Conservation (phyloP, 495 filamentous ascomycete species). For the Penicillium verhagenii region DNA sequence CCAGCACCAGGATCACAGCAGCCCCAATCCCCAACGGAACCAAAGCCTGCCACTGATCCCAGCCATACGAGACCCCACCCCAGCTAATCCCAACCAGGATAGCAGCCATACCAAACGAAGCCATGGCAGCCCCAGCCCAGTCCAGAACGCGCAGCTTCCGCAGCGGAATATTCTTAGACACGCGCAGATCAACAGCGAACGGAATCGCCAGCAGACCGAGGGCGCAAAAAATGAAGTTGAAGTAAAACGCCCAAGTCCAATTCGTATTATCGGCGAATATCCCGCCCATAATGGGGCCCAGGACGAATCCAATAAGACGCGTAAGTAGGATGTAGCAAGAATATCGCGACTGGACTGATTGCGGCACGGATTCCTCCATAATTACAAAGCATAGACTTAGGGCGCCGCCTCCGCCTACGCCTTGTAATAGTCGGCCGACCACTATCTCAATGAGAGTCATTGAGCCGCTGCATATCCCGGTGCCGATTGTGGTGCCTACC, state of each 20-base stretch:
- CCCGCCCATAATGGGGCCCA: slow-evolving; percentile 41
- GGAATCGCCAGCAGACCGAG: slow-evolving; percentile 36
- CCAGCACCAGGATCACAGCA: slow-evolving; percentile 38
- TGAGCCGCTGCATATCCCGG: slow-evolving; percentile 58
- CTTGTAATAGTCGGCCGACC: slow-evolving; percentile 65
- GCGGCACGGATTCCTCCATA: slow-evolving; percentile 60
- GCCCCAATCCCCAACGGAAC: slow-evolving; percentile 54
- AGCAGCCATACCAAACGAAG: slow-evolving; percentile 24
- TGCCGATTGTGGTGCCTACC: slow-evolving; percentile 56
- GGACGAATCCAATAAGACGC: slow-evolving; percentile 34
- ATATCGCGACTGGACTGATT: slow-evolving; percentile 40
- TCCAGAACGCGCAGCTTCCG: slow-evolving; percentile 34
- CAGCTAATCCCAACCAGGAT: slow-evolving; percentile 39
- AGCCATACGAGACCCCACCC: slow-evolving; percentile 32
- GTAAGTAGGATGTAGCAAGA: slow-evolving; percentile 37
- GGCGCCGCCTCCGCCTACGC: slow-evolving; percentile 70
- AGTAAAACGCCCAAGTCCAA: slow-evolving; percentile 45
- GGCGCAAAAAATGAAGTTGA: slow-evolving; percentile 42
- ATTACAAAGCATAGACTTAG: slow-evolving; percentile 62
- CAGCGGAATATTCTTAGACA: slow-evolving; percentile 24
- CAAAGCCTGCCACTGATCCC: slow-evolving; percentile 44
- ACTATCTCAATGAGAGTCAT: slow-evolving; percentile 60
- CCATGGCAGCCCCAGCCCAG: slow-evolving; percentile 37
- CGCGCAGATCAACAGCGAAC: slow-evolving; percentile 33
- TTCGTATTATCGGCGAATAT: slow-evolving; percentile 34